Base-by-base conservation (phyloP, 176 grass and related monocot species). In the Areca catechu region DNA sequence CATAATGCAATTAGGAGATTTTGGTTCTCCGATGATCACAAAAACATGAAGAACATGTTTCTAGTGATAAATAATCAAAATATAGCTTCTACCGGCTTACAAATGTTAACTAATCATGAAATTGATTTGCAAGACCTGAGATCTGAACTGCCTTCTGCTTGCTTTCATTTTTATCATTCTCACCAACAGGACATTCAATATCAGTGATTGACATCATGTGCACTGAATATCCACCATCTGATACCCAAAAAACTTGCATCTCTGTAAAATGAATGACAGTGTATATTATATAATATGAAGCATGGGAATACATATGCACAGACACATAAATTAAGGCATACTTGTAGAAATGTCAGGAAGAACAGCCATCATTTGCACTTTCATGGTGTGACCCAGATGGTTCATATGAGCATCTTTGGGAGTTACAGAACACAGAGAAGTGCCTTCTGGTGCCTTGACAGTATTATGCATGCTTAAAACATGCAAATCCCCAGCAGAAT, bases 401-500 rank as follows among this genome's bases (percentile, higher is more conserved):
- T 62, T 61, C 23, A 53, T 68, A 55, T 34, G 22, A 9, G 66
- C 56, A 76, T 75, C 75, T 81, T 74, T 68, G 73, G 57, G 34
- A 65, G n/a, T 24, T 48, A 51, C 24, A 50, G 55, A 72, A 16
- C 7, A 74, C 49, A 60, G 72, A 67, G 54, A 62, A 52, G 18
- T 53, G 67, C 21, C 61, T 77, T 75, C 74, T 56, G 63, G 68
- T 48, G 24, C 7, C 62, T 67, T 25, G 47, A 65, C 72, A 59
- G 49, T 77, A 20, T 52, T 74, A 66, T 34, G 54, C 55, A 85
- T 50, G 64, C 57, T 69, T 18, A 91, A 80, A 56, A 80, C 54
- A 76, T 91, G 92, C 51, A 97, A 71, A 68, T 71, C 69, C 77
- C 86, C 92, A 63, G 62, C 56, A 62, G 86, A 97, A 79, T 97